Conservation (phyloP, 805 yeast genomes). For the Ogataea minuta region DNA sequence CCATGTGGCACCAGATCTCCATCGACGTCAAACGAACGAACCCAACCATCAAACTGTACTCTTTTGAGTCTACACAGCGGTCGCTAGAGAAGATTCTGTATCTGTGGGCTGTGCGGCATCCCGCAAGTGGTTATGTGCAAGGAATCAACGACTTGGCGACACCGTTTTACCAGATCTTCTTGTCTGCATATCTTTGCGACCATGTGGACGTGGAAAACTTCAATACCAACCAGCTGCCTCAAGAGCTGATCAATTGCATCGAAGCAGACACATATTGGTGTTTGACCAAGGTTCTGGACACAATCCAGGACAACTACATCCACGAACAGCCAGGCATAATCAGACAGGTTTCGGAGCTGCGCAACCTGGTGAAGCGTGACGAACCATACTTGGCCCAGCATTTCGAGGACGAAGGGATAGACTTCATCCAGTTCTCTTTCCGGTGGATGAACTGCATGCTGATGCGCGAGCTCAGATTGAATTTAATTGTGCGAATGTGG, state of each 20-base stretch:
- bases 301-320: constrained; percentile 93
- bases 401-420: constrained; percentile 78
- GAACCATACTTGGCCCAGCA: constrained; percentile 73
- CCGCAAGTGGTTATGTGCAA: constrained; percentile 97
- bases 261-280: constrained; percentile 99
- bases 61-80: constrained; percentile 66
- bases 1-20: constrained; percentile 92
- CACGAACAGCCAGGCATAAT: constrained; percentile 98
- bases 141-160: constrained; percentile 94
- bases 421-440: constrained; percentile 92
- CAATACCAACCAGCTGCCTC: constrained; percentile 62
- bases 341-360: constrained; percentile 80
- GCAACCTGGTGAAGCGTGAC: constrained; percentile 74
- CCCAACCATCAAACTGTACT: constrained; percentile 75
- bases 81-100: constrained; percentile 79
- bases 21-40: constrained; percentile 95
- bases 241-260: constrained; percentile 59
- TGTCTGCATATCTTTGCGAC: constrained; percentile 59
- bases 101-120: constrained; percentile 95
- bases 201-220: constrained; percentile 49
- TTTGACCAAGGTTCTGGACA: constrained; percentile 82
- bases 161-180: constrained; percentile 86
- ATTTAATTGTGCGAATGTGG: constrained; percentile 91
- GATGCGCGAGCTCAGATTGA: constrained; percentile 87
- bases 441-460: constrained; percentile 98